Evolutionary conservation across 306 rosid species (phyloP).

Genomic region (Lithocarpus polystachyus): DNA sequence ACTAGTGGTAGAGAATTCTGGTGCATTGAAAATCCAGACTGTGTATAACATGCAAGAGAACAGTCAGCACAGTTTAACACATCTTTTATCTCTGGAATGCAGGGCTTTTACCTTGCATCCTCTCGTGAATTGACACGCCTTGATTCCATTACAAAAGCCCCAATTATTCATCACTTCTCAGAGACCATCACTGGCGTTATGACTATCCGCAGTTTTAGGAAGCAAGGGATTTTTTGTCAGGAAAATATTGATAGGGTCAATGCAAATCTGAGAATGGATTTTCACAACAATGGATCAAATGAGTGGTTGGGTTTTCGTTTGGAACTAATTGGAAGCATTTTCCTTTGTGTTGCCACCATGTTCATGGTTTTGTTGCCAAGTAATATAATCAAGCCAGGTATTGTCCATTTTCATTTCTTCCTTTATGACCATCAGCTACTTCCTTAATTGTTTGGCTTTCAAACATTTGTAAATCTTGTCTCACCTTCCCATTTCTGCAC

Average conservation of each 20-base stretch:
- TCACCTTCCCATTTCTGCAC: no score
- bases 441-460: not conserved
- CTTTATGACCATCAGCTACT: not conserved
- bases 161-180: slow-evolving; percentile 91
- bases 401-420: not conserved
- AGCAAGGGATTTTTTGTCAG: slow-evolving; percentile 42
- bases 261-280: slow-evolving; percentile 79
- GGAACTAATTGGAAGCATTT: slow-evolving; percentile 75
- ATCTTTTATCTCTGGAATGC: slow-evolving; percentile 7
- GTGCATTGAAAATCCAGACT: not conserved
- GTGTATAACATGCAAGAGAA: not conserved
- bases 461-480: not conserved
- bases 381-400: slow-evolving; percentile 84
- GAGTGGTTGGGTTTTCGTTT: slow-evolving; percentile 96
- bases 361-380: slow-evolving; percentile 91
- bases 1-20: no score
- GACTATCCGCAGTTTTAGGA: slow-evolving; percentile 76
- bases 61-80: not conserved
- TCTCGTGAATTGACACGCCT: slow-evolving; percentile 90
- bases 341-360: slow-evolving; percentile 70
- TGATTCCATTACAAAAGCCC: slow-evolving; percentile 92
- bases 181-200: slow-evolving; percentile 91
- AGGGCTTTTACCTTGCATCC: slow-evolving; percentile 80
- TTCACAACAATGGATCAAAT: slow-evolving; percentile 86
- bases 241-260: slow-evolving; percentile 74